Evolutionary conservation across 129 eudicot species (phyloP), one percentile per base, ranked within the genome.

Genomic region (Kitagawia praeruptora): DNA sequence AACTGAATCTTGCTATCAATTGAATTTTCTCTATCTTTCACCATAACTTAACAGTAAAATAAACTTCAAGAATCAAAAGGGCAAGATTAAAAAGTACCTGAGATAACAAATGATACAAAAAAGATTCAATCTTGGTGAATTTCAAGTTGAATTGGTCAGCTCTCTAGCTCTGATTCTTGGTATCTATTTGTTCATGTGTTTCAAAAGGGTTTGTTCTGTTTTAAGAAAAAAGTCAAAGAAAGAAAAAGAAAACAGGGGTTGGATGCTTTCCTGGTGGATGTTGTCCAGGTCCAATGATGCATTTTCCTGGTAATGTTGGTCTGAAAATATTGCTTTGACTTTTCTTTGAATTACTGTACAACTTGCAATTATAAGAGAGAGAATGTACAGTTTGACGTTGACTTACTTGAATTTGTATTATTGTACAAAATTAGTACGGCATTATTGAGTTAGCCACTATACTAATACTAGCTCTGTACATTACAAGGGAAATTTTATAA

Each of bases 1-100:
- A 77, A 47, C 70, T 79, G 63, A 21, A 71, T 77, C 77, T 84
- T 84, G 48, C 78, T 61, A 47, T 73, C 85, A 51, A 84, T 81
- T 48, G 81, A 81, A 83, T 71, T 78, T n/a, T 86, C 87, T 75
- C 79, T 84, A 69, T 85, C 88, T 74, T 80, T 90, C 76, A 79
- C 34, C 90, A 90, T 87, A 49, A 79, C 58, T 72, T 39, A 74
- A 74, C 58, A 61, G 3, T 42, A 13, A 63, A 63, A 28, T 70
- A 56, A 42, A 39, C 75, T 70, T 1, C 42, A 76, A 16, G 45
- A 10, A 74, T n/a, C 12, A 41, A 75, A 39, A 79, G 51, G 48
- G 48, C 51, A 41, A 84, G 67, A 64, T 19, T 34, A 75, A 25
- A 38, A 76, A 31, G 40, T 84, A 87, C 90, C 90, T 46, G 42